Conservation (phyloP, 768 basidiomycete species). For the Phylloporus scabripes region DNA sequence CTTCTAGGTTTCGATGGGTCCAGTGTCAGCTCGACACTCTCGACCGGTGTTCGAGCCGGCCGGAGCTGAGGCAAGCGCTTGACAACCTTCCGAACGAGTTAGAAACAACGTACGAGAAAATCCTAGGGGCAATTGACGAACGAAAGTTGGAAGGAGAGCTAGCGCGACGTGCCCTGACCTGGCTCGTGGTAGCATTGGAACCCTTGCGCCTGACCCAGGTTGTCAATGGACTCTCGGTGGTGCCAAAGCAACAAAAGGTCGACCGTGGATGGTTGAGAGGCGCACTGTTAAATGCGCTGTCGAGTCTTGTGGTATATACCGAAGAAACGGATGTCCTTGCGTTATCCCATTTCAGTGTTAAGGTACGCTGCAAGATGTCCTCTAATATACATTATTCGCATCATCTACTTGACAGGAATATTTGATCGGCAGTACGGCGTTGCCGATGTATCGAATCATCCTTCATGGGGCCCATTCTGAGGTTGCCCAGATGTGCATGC, state of each 20-base stretch:
- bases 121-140: neutral
- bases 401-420: too few species aligned
- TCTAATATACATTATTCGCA: too few species aligned
- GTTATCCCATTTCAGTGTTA: neutral
- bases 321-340: neutral
- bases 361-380: too few species aligned
- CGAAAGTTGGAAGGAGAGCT: neutral
- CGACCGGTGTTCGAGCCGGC: neutral
- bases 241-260: neutral
- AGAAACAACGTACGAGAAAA: slow-evolving; percentile 2
- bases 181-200: neutral
- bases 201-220: neutral
- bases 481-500: too few species aligned
- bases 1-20: slow-evolving; percentile 4
- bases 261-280: neutral
- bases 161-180: neutral
- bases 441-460: too few species aligned
- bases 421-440: too few species aligned
- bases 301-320: neutral
- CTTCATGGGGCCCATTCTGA: too few species aligned
- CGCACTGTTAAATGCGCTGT: neutral
- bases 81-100: neutral
- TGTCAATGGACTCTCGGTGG: neutral
- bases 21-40: slow-evolving; percentile 3
- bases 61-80: neutral